Evolutionary conservation across 345 rosid genomes (phyloP).

Genomic region (Lepidium africanum): DNA sequence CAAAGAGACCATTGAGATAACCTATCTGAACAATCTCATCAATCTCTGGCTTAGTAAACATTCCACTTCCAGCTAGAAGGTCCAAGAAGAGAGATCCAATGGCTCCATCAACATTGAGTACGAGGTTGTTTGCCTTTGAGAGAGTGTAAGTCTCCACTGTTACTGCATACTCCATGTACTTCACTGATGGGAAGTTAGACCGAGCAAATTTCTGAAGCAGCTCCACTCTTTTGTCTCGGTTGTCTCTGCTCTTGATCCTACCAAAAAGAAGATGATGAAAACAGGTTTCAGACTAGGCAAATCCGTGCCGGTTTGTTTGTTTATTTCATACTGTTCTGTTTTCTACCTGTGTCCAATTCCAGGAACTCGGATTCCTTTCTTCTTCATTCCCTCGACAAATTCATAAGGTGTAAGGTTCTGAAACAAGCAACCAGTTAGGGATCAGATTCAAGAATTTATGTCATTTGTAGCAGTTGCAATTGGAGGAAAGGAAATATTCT

Average conservation of each 20-base stretch:
- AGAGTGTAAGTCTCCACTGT: constrained; percentile 86
- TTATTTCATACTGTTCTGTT: background rate
- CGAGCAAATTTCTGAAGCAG: constrained; percentile 84
- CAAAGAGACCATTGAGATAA: constrained; percentile 84
- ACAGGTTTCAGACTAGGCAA: background rate
- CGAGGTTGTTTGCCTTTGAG: constrained; percentile 80
- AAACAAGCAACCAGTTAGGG: constrained; percentile 9
- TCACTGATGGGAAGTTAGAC: constrained; percentile 85
- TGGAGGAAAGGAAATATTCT: background rate
- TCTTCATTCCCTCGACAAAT: constrained; percentile 93
- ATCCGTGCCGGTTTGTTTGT: background rate
- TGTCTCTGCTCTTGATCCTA: constrained; percentile 98
- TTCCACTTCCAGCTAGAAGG: constrained; percentile 87
- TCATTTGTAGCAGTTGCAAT: background rate
- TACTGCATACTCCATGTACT: constrained; percentile 91
- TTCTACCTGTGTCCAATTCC: constrained; percentile 93
- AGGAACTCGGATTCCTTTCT: constrained; percentile 97
- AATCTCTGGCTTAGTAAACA: constrained; percentile 92
- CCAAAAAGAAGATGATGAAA: background rate
- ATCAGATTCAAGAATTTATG: constrained; percentile 4
- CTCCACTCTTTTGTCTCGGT: constrained; percentile 95
- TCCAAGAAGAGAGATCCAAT: constrained; percentile 94
- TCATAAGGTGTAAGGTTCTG: constrained; percentile 91
- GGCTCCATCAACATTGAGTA: constrained; percentile 85
- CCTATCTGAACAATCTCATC: constrained; percentile 88